Evolutionary conservation across 202 grass and related monocot species (phyloP).

Genomic region (Zizania palustris): DNA sequence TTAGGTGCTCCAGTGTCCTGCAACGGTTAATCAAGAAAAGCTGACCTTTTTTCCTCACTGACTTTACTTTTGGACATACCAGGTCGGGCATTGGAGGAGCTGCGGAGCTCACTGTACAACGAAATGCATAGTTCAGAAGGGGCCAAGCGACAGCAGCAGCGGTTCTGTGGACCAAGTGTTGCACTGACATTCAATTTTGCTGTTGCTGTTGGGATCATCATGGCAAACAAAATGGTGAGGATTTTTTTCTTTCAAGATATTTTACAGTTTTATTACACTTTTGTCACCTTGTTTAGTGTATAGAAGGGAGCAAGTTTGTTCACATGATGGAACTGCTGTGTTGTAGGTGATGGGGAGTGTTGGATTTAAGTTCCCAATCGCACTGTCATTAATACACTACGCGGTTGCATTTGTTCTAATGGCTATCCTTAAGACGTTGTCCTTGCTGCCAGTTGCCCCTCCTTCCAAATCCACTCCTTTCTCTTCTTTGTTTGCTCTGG

Average conservation of each 20-base stretch:
- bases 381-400: constrained; percentile 92
- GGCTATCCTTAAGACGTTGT: constrained; percentile 73
- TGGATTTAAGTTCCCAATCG: constrained; percentile 94
- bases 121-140: constrained; percentile 87
- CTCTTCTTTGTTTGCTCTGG: constrained; percentile 91
- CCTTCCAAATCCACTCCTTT: constrained; percentile 90
- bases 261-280: neutral
- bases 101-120: constrained; percentile 77
- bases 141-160: constrained; percentile 83
- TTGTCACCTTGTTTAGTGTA: neutral
- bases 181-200: constrained; percentile 95
- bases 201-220: constrained; percentile 97
- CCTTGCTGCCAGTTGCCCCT: constrained; percentile 78
- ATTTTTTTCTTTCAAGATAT: neutral
- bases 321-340: neutral
- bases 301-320: neutral
- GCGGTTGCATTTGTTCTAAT: constrained; percentile 81
- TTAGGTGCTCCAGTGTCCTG: neutral
- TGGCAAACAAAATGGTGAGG: constrained; percentile 90
- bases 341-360: constrained; percentile 89
- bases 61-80: constrained; percentile 14
- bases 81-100: constrained; percentile 87
- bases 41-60: neutral
- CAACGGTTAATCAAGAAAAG: constrained; percentile 23
- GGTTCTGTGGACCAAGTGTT: constrained; percentile 82